Evolutionary conservation across 1,284 basidiomycete species (phyloP).

Genomic region (Quambalaria eucalypti): DNA sequence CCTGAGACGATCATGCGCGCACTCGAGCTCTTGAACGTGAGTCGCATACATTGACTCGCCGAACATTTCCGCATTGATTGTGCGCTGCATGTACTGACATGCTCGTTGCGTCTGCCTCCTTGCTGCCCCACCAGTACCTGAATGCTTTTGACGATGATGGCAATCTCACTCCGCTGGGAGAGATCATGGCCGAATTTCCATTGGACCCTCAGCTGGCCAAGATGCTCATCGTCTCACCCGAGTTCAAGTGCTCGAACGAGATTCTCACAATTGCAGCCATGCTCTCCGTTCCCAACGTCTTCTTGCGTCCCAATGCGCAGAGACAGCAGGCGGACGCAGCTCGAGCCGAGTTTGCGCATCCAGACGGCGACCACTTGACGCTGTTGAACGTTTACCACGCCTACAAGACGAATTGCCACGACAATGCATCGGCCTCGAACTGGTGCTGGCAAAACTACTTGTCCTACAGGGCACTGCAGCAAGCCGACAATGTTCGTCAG

Average conservation of each 20-base stretch:
- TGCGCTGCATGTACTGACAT: background rate
- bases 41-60: background rate
- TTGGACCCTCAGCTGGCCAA: constrained; percentile 93
- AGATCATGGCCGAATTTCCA: constrained; percentile 95
- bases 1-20: constrained; percentile 98
- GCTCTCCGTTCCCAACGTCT: constrained; percentile 86
- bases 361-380: constrained; percentile 91
- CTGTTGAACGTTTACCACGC: constrained; percentile 92
- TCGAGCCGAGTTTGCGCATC: constrained; percentile 77
- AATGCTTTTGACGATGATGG: constrained; percentile 91
- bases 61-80: background rate
- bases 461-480: constrained; percentile 69
- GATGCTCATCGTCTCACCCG: constrained; percentile 97
- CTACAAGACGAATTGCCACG: constrained; percentile 59
- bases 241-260: constrained; percentile 88
- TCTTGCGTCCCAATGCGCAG: constrained; percentile 69
- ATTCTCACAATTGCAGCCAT: constrained; percentile 95
- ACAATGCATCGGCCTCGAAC: constrained; percentile 45
- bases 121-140: constrained; percentile 64
- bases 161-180: constrained; percentile 74
- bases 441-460: constrained; percentile 94
- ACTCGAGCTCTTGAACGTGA: constrained; percentile 72
- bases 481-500: constrained; percentile 90
- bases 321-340: constrained; percentile 86
- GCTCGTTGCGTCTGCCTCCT: background rate